These are phyloP conservation scores for Dendrobium huoshanense DNA, from an alignment of 106 monocot species.

Conservation along the genomic window DNA sequence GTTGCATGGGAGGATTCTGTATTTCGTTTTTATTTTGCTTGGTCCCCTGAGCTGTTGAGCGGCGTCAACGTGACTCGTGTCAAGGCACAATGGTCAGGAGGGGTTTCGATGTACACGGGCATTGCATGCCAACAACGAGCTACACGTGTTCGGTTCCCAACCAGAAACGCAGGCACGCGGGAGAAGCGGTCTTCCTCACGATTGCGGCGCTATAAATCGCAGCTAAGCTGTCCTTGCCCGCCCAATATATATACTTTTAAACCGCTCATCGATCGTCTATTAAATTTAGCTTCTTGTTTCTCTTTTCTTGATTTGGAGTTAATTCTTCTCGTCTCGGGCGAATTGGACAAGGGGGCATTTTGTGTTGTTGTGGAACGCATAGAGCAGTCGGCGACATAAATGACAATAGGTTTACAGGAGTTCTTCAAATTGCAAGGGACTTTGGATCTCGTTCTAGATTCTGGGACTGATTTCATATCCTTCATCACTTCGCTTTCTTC, in stretches of 20 bases:
- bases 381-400: neutral
- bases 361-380: neutral
- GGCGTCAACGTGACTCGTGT: too few relatives aligned
- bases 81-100: too few relatives aligned
- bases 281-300: neutral
- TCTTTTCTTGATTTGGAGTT: neutral
- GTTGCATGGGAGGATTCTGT: too few relatives aligned
- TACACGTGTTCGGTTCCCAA: too few relatives aligned
- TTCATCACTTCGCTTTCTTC: constrained; percentile 24
- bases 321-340: neutral
- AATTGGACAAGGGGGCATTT: neutral
- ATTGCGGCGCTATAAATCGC: too few relatives aligned
- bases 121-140: too few relatives aligned
- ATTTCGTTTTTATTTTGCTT: too few relatives aligned
- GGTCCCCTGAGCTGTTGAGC: too few relatives aligned
- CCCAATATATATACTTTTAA: neutral
- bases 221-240: neutral
- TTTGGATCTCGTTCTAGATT: neutral
- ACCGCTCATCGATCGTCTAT: neutral
- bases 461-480: neutral
- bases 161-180: too few relatives aligned
- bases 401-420: neutral
- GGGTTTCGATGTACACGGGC: too few relatives aligned
- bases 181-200: too few relatives aligned
- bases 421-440: neutral